Percentiles rank a stretch among this genome's conserved stretches.
Conservation (phyloP, 768 basidiomycete species). For the Boletus reticulatus region DNA sequence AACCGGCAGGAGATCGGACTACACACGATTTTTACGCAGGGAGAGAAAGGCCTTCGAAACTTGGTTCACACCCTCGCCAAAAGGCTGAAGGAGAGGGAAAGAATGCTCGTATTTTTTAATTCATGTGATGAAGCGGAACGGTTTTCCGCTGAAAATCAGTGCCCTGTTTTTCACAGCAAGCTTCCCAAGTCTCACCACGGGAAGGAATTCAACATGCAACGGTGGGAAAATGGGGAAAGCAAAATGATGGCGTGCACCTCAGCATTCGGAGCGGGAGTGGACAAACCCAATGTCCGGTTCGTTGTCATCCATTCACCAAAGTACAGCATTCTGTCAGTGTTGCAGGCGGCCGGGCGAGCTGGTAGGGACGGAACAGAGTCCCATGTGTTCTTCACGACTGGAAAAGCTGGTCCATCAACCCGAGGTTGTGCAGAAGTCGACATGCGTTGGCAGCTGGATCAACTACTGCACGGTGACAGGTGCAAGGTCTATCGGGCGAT, state of each 20-base stretch:
- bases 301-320: not conserved
- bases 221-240: not conserved
- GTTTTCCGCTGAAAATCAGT: not conserved
- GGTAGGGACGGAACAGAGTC: not conserved
- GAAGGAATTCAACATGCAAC: not conserved
- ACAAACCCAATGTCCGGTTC: not conserved
- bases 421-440: not conserved
- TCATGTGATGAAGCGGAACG: not conserved
- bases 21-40: not conserved
- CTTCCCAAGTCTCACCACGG: not conserved
- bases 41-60: not conserved
- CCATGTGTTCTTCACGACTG: not conserved
- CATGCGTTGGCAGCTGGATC: not conserved
- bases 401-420: not conserved
- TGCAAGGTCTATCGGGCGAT: conserved; percentile 2
- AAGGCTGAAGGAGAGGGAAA: not conserved
- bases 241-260: conserved; percentile 5
- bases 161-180: conserved; percentile 2
- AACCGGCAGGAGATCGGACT: conserved; percentile 1
- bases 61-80: not conserved
- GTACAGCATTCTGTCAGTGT: not conserved
- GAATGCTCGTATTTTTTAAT: not conserved
- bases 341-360: not conserved
- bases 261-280: conserved; percentile 1
- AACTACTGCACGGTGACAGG: not conserved